Evolutionary conservation across 768 basidiomycete species (phyloP).

Genomic region (Kondoa subrosea): DNA sequence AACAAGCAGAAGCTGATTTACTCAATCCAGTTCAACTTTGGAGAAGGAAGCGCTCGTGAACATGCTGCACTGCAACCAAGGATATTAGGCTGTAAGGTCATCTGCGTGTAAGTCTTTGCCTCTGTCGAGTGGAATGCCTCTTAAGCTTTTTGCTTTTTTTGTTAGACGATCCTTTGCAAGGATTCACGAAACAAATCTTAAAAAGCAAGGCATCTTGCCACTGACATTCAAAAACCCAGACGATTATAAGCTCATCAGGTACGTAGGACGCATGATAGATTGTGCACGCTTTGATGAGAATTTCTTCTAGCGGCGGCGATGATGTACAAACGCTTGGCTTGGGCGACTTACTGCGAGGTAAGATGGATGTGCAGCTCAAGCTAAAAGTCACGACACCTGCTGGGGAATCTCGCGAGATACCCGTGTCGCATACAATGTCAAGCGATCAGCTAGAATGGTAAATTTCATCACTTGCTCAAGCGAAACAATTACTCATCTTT

Average conservation of each 20-base stretch:
- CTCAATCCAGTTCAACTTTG: slow-evolving; percentile 49
- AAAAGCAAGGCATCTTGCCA: slow-evolving; percentile 97
- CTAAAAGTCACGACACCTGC: slow-evolving; percentile 48
- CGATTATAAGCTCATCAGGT: slow-evolving; percentile 59
- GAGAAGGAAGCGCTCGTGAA: slow-evolving; percentile 92
- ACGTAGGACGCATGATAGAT: background rate
- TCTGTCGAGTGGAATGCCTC: slow-evolving; percentile 39
- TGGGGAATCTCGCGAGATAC: slow-evolving; percentile 13
- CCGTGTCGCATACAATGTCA: slow-evolving; percentile 15
- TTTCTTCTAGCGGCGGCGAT: slow-evolving; percentile 38
- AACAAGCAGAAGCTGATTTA: background rate
- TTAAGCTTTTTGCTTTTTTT: background rate
- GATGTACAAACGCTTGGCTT: slow-evolving; percentile 69
- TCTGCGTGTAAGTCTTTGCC: slow-evolving; percentile 37
- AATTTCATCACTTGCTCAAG: no score
- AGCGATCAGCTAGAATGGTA: slow-evolving; percentile 51
- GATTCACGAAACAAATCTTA: slow-evolving; percentile 61
- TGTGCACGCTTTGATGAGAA: background rate
- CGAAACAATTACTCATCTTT: no score
- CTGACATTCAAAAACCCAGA: slow-evolving; percentile 77
- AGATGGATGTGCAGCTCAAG: slow-evolving; percentile 28
- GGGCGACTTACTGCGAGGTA: slow-evolving; percentile 40
- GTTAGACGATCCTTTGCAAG: slow-evolving; percentile 72
- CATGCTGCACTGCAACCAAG: slow-evolving; percentile 94
- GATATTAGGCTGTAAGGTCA: slow-evolving; percentile 33